phyloP scores from a whole-genome alignment of 176 grass and related monocot species.

The Oryza nivara region DNA sequence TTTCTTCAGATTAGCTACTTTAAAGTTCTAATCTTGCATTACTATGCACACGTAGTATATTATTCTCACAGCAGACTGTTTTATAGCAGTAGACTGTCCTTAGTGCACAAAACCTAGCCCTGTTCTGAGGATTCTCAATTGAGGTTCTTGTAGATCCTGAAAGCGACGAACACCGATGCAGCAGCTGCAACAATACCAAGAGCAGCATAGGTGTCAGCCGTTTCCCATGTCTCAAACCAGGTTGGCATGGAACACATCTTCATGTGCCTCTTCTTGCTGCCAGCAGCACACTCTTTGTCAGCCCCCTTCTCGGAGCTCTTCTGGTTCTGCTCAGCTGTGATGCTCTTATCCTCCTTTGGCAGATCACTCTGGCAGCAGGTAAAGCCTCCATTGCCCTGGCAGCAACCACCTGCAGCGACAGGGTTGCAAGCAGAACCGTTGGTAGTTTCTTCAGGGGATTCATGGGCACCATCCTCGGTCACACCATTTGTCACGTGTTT shows the following conservation, averaged over 20 bases:
- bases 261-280: conserved; percentile 44
- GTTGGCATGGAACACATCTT: conserved; percentile 76
- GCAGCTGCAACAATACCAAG: conserved; percentile 79
- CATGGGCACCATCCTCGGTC: conserved; percentile 37
- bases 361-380: conserved; percentile 71
- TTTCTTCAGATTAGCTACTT: conserved; percentile 36
- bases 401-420: conserved; percentile 56
- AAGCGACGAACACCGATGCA: conserved; percentile 68
- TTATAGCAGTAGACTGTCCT: conserved; percentile 31
- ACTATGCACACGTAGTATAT: conserved; percentile 51
- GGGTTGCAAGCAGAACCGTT: conserved; percentile 29
- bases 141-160: conserved; percentile 74
- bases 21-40: conserved; percentile 42
- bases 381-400: conserved; percentile 60
- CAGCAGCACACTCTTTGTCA: conserved; percentile 33
- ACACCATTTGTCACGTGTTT: conserved; percentile 48
- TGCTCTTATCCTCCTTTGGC: conserved; percentile 49
- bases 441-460: conserved; percentile 43
- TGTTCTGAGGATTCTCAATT: conserved; percentile 32
- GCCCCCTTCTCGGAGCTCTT: conserved; percentile 41
- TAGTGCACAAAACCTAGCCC: background rate
- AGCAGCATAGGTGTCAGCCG: conserved; percentile 71
- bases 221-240: conserved; percentile 90
- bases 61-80: conserved; percentile 45
- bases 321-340: conserved; percentile 48